Evolutionary conservation across 805 yeast species (phyloP), one percentile per base, ranked within the genome.

Genomic region (Komagataella mondaviorum): DNA sequence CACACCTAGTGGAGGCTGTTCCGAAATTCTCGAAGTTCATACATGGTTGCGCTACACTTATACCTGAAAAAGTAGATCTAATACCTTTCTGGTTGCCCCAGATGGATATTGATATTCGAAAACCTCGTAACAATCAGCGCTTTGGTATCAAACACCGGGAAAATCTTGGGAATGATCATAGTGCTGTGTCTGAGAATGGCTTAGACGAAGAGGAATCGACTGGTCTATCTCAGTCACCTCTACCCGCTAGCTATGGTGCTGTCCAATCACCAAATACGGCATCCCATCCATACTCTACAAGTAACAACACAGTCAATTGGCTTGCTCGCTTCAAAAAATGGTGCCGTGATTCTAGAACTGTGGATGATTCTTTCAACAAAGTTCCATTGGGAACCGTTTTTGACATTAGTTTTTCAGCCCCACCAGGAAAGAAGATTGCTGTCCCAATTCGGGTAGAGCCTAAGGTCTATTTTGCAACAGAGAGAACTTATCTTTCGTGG

Each of bases 1-100:
- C 95, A 24, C 99, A 93, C 67, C 73, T 93, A 50, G 99, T 93
- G 46, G 99, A 93, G 69, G 97, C 97, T 1, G 96, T 93, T 46
- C 99, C 99, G 24, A 93, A 93, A 68, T 93, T 88, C 67, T 91
- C 98, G 51, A 93, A 93, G 67, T 93, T 93, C 62, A 91, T 93
- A 59, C 99, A 93, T 62, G 99, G 99, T 59, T 82, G 88, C 54
- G 96, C 99, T 5, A 76, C 93, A n/a, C 71, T 93, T 60, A 70
- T 93, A 56, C 91, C 96, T 16, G 91, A 88, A 46, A 79, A 75
- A 65, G 88, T 89, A 45, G 77, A 82, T 50, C 75, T 88, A 56
- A 83, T 93, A 62, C 99, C 99, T 51, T 93, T 88, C 70, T 93
- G 99, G 99, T 74, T 82, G 55, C 96, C 98, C 8, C 99, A 93